Conservation (phyloP, 305 asterid genomes). For the Solanum hybrid region DNA sequence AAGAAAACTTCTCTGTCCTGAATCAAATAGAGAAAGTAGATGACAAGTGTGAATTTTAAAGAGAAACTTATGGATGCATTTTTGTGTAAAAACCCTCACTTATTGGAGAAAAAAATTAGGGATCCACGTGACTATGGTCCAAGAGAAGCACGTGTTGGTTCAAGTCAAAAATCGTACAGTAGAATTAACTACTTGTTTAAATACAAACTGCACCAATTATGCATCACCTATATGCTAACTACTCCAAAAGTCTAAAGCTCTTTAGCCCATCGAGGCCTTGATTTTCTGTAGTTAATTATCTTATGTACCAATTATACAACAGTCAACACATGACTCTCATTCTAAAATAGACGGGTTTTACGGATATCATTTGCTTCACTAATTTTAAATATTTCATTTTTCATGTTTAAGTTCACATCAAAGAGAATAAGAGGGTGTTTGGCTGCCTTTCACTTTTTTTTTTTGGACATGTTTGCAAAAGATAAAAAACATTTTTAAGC, state of each 20-base stretch:
- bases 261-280: neutral
- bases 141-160: constrained; percentile 1
- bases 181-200: neutral
- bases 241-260: neutral
- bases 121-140: constrained; percentile 16
- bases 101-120: constrained; percentile 6
- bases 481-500: neutral
- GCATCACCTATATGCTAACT: neutral
- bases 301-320: neutral
- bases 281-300: neutral
- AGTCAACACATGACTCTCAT: neutral
- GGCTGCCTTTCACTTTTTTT: neutral
- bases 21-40: neutral
- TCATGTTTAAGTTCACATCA: neutral
- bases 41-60: neutral
- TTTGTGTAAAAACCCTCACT: neutral
- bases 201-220: neutral
- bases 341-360: constrained; percentile 4
- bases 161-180: neutral
- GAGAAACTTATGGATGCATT: neutral
- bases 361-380: neutral
- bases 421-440: neutral
- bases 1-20: neutral
- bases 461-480: neutral
- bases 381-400: neutral